These are phyloP conservation scores for Metschnikowia vanudenii DNA, from an alignment of 805 yeast genomes.

Conservation along the genomic window DNA sequence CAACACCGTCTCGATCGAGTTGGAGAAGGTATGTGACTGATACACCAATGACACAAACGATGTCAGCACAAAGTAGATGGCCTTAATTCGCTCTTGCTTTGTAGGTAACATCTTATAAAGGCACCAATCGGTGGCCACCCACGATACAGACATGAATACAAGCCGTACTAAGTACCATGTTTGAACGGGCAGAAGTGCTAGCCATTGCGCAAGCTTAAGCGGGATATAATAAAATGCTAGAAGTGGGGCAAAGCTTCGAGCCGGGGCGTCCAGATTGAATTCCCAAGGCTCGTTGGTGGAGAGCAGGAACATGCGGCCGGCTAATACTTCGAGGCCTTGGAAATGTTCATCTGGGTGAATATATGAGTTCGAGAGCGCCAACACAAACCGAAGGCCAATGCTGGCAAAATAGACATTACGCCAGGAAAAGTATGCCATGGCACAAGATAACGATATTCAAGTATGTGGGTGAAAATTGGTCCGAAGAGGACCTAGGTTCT, in stretches of 20 bases:
- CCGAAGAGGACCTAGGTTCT: too few relatives aligned
- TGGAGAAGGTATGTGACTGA: conserved; percentile 89
- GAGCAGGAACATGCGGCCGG: conserved; percentile 45
- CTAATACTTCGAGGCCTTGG: conserved; percentile 79
- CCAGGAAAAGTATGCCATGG: conserved; percentile 34
- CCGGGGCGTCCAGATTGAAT: conserved; percentile 53
- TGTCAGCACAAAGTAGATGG: conserved; percentile 49
- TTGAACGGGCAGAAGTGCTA: conserved; percentile 45
- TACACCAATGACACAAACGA: conserved; percentile 72
- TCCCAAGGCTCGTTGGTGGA: conserved; percentile 76
- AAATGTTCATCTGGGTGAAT: conserved; percentile 98
- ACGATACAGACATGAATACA: conserved; percentile 40
- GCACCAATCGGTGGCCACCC: conserved; percentile 40
- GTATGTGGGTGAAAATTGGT: too few relatives aligned
- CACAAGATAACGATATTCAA: not conserved
- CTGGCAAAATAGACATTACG: conserved; percentile 45
- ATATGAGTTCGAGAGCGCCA: conserved; percentile 73
- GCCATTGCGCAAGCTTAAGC: conserved; percentile 32
- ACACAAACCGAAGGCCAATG: conserved; percentile 48
- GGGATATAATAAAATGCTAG: conserved; percentile 71
- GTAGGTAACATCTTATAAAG: conserved; percentile 48
- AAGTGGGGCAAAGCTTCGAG: conserved; percentile 71
- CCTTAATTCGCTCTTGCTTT: conserved; percentile 49
- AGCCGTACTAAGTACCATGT: conserved; percentile 56
- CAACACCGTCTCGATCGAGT: conserved; percentile 69